Evolutionary conservation across 768 basidiomycete species (phyloP).

Genomic region (Kwoniella dendrophila): DNA sequence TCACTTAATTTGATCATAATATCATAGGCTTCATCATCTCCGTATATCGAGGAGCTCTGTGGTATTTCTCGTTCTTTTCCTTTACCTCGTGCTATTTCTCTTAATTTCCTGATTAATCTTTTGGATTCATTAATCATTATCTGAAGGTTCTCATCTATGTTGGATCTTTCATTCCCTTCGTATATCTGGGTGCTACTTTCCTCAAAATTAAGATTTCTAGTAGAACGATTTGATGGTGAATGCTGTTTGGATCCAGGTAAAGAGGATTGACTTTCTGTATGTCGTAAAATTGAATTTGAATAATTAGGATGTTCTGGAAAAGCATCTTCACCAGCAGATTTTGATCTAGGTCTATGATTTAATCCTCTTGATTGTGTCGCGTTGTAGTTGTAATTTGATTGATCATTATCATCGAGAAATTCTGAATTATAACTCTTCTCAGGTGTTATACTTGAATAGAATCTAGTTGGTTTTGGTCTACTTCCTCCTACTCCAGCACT

Average conservation of each 20-base stretch:
- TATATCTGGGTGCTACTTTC: too few relatives aligned
- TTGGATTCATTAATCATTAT: slow-evolving; percentile 25
- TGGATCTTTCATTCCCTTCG: too few relatives aligned
- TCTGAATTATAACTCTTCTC: slow-evolving; percentile 19
- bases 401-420: too few relatives aligned
- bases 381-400: not conserved
- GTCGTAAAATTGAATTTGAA: not conserved
- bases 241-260: not conserved
- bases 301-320: slow-evolving; percentile 30
- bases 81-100: slow-evolving; percentile 28
- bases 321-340: slow-evolving; percentile 29
- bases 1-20: slow-evolving; percentile 38
- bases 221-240: too few relatives aligned
- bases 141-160: slow-evolving; percentile 32
- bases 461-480: slow-evolving; percentile 27
- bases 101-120: slow-evolving; percentile 24
- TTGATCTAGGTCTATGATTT: slow-evolving; percentile 6
- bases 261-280: not conserved
- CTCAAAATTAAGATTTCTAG: too few relatives aligned
- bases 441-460: slow-evolving; percentile 40
- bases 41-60: not conserved
- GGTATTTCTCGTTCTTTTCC: slow-evolving; percentile 28
- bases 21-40: slow-evolving; percentile 37
- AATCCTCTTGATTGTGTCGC: slow-evolving; percentile 11
- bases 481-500: slow-evolving; percentile 1